Base-by-base conservation (phyloP, 2,329 filamentous ascomycete species). In the Massarina eburnea region DNA sequence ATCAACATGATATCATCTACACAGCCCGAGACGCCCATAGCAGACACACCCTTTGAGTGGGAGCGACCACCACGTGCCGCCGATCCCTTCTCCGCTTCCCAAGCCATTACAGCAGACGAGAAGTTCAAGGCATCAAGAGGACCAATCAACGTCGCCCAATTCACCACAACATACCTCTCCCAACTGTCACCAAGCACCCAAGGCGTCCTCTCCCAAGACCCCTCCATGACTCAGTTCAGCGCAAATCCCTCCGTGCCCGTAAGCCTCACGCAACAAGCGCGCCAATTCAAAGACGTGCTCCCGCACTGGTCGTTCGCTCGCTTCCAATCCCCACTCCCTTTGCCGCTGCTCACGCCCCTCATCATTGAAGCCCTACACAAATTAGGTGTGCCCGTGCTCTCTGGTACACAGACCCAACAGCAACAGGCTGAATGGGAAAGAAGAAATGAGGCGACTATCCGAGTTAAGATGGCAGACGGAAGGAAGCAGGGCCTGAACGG, bases 281-380 rank as follows among this genome's bases (percentile, higher is more conserved):
- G 88, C 22, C 83, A 81, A 35, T 99, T 97, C 78, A 82, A 83
- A 54, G 94, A 99, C 67, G 95, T 99, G 58, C 83, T 96, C 34
- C 95, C 94, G 0, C 79, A 87, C 7, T 88, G 95, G 66, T 84
- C 88, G 0, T 82, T 99, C 51, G 92, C 92, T 6, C 87, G 91
- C 45, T 99, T 99, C 79, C 91, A 94, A 72, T 96, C 91, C 1
- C 82, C 86, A 39, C 84, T 92, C 61, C 82, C 89, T 1, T 76
- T 89, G 5, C 75, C 81, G 12, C 80, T 92, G 46, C 81, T 99
- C 1, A 79, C 95, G 0, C 86, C 91, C 41, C 84, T 92, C 67
- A 77, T 99, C 17, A 79, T 82, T 58, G 88, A 91, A 54, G 88
- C 90, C 1, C 76, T 99, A 21, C 89, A 95, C 66, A 84, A 88